phyloP scores from a whole-genome alignment of 768 basidiomycete genomes.

The Pleurotus sapidus region DNA sequence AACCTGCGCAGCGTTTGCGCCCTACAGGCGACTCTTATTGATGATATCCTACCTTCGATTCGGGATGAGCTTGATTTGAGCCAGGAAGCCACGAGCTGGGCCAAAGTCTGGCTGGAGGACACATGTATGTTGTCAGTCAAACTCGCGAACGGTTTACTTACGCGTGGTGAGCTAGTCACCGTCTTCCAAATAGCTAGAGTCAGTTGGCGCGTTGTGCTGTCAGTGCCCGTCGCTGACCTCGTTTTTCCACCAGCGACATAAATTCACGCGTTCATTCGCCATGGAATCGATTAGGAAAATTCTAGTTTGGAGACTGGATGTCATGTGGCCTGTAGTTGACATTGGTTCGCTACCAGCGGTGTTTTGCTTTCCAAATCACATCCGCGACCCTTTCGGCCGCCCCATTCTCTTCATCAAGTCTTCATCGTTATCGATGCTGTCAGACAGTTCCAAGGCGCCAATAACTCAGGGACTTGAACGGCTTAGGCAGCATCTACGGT shows the following conservation, averaged over 20 bases:
- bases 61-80: slow-evolving; percentile 54
- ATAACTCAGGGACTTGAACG: slow-evolving; percentile 53
- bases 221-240: slow-evolving; percentile 10
- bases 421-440: slow-evolving; percentile 27
- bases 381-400: slow-evolving; percentile 60
- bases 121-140: slow-evolving; percentile 42
- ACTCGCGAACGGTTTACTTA: too few species aligned
- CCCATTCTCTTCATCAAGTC: slow-evolving; percentile 60
- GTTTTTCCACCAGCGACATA: slow-evolving; percentile 49
- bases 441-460: slow-evolving; percentile 35
- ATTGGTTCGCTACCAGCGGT: slow-evolving; percentile 33
- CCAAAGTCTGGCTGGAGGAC: slow-evolving; percentile 63
- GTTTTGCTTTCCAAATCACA: slow-evolving; percentile 50
- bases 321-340: slow-evolving; percentile 33
- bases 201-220: slow-evolving; percentile 20
- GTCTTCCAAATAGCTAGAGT: slow-evolving; percentile 65
- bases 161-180: slow-evolving; percentile 32
- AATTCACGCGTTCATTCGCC: slow-evolving; percentile 61
- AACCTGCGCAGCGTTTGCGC: slow-evolving; percentile 43
- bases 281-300: slow-evolving; percentile 55
- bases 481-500: slow-evolving; percentile 54
- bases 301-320: slow-evolving; percentile 54
- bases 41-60: slow-evolving; percentile 59
- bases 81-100: slow-evolving; percentile 45
- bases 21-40: slow-evolving; percentile 49